Evolutionary conservation across 345 rosid species (phyloP).

Genomic region (Lagerstroemia speciosa): DNA sequence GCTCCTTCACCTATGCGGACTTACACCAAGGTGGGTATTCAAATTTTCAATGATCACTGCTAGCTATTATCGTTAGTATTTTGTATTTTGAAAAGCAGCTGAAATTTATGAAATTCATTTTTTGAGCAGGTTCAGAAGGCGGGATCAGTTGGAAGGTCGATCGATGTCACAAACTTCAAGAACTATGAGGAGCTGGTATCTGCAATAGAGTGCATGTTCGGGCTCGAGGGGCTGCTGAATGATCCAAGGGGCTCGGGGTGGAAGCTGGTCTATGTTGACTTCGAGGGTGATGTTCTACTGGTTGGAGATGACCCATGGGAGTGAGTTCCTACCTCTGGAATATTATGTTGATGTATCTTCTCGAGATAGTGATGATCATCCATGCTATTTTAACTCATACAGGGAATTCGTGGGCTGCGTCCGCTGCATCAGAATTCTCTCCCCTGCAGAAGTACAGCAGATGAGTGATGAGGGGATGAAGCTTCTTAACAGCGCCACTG

Average conservation of each 20-base stretch:
- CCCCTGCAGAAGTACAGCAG: conserved; percentile 93
- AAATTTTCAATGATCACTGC: not conserved
- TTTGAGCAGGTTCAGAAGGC: conserved; percentile 79
- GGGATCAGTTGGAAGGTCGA: conserved; percentile 96
- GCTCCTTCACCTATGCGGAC: conserved; percentile 67
- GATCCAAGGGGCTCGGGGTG: conserved; percentile 76
- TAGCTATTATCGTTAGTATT: too few relatives aligned
- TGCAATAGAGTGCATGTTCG: conserved; percentile 91
- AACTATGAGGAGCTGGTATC: conserved; percentile 74
- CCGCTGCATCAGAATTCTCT: conserved; percentile 92
- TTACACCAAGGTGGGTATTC: conserved; percentile 62
- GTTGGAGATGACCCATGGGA: conserved; percentile 99
- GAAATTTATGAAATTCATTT: not conserved
- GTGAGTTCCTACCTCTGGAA: conserved; percentile 32
- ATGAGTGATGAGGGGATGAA: conserved; percentile 99
- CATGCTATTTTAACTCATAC: conserved; percentile 1
- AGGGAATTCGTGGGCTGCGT: conserved; percentile 96
- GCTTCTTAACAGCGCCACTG: conserved; percentile 68
- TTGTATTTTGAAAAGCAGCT: too few relatives aligned
- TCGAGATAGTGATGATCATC: not conserved
- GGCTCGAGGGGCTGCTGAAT: conserved; percentile 78
- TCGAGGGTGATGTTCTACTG: conserved; percentile 87
- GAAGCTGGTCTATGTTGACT: conserved; percentile 95
- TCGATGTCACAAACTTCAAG: conserved; percentile 73
- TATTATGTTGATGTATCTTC: not conserved